Evolutionary conservation across 371 early-diverging fungal genomes (phyloP), one percentile per base, ranked within the genome.

Genomic region (Mucor saturninus): DNA sequence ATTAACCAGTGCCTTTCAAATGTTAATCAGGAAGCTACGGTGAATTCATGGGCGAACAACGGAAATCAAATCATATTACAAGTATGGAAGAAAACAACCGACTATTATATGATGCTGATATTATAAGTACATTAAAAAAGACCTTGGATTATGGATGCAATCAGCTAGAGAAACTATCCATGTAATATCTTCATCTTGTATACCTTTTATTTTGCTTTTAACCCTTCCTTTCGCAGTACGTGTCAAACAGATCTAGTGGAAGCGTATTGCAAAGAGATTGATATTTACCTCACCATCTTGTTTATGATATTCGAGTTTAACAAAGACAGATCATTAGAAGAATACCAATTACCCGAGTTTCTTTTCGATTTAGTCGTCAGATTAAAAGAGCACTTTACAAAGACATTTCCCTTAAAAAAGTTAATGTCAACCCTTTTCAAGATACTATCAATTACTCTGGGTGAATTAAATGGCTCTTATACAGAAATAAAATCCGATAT

Each of bases 361-460:
- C 66, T 92, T 15, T 91, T 91, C 66, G 83, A 81, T 11, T 67
- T 89, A 15, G 77, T 92, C 8, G 79, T 88, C 11, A 83, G 86
- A 48, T 68, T 92, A 21, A 88, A 86, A 28, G 91, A 90, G 54
- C 87, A 87, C 40, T 87, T 89, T 67, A 72, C 86, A 30, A 90
- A 89, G 67, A 77, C 85, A 59, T 92, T 89, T 75, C 94, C 92
- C 0, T 87, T 91, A 7, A 92, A 91, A 67, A 92, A 93, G 91
- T 77, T 93, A 40, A 73, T 91, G 26, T 68, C 91, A 2, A 61
- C 86, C 9, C 61, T 90, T 3, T 89, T 89, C 88, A 92, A 92
- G 73, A 80, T 83, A 2, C 58, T 94, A 11, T 61, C 86, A 14
- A 63, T 80, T 6, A 89, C 86, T 4, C 64, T 91, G 21, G 93